These are phyloP conservation scores for Austroboletus eburneus DNA, from an alignment of 768 basidiomycete genomes.

Conservation along the genomic window DNA sequence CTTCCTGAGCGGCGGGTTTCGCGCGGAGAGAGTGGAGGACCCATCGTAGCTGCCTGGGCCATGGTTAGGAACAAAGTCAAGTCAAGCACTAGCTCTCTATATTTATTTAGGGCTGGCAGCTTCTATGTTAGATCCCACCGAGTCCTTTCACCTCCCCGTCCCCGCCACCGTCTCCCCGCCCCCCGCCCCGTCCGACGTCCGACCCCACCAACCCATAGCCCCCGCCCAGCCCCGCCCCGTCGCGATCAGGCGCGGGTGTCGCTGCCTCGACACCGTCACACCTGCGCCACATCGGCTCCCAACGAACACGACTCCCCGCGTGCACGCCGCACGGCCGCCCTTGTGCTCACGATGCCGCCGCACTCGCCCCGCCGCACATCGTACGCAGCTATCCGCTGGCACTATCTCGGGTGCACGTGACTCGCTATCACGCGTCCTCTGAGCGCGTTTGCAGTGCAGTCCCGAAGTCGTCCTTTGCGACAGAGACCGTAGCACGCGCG, in stretches of 20 bases:
- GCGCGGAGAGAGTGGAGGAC: conserved; percentile 70
- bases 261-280: background rate
- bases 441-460: background rate
- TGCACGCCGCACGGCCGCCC: conserved; percentile 5
- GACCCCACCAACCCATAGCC: background rate
- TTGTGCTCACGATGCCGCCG: conserved; percentile 11
- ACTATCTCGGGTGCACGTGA: conserved; percentile 28
- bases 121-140: conserved; percentile 8
- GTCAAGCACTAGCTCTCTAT: conserved; percentile 9
- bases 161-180: background rate
- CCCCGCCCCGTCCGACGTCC: background rate
- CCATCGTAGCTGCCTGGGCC: conserved; percentile 70
- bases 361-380: conserved; percentile 6
- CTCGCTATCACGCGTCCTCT: conserved; percentile 8
- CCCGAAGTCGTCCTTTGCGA: background rate
- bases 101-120: conserved; percentile 38
- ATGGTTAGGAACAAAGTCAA: conserved; percentile 31
- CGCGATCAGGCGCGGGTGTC: conserved; percentile 16
- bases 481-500: no score
- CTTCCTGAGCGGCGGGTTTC: conserved; percentile 77
- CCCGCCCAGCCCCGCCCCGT: background rate
- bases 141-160: background rate
- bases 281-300: conserved; percentile 3
- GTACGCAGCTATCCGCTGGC: conserved; percentile 1
- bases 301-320: background rate